Conservation (phyloP, 257 asterid species). For the Perilla frutescens region DNA sequence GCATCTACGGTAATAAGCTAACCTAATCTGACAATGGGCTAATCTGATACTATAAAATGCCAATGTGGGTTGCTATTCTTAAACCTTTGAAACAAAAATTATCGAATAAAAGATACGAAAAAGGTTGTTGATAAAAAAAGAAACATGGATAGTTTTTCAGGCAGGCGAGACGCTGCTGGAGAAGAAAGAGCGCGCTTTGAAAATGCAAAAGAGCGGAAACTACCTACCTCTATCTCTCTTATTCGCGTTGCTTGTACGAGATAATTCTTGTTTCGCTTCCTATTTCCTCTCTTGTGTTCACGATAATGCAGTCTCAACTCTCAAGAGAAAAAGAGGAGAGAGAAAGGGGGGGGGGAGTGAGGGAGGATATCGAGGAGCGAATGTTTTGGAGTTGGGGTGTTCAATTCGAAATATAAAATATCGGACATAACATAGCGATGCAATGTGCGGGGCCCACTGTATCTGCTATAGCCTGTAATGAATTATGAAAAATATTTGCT, state of each 20-base stretch:
- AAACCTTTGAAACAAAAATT: neutral
- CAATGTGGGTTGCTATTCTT: constrained; percentile 7
- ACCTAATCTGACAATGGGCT: neutral
- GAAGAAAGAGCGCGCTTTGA: constrained; percentile 11
- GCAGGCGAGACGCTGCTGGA: constrained; percentile 57
- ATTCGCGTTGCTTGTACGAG: neutral
- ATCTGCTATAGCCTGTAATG: constrained; percentile 23
- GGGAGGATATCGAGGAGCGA: constrained; percentile 23
- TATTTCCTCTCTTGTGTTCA: constrained; percentile 36
- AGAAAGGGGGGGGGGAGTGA: neutral
- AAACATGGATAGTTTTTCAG: constrained; percentile 34
- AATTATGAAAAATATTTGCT: neutral
- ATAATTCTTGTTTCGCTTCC: constrained; percentile 26
- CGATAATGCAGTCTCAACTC: constrained; percentile 25
- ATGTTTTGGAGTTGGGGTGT: constrained; percentile 24
- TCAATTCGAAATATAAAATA: constrained; percentile 19
- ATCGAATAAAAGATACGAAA: neutral
- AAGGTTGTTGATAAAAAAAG: neutral
- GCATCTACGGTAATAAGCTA: neutral
- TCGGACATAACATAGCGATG: neutral
- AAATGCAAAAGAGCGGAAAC: neutral
- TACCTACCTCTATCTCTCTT: constrained; percentile 3
- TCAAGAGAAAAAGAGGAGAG: neutral
- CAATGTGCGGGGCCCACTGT: constrained; percentile 27
- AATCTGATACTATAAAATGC: neutral